Conservation (phyloP, 208 protist genomes). For the Crithidia fasciculata region DNA sequence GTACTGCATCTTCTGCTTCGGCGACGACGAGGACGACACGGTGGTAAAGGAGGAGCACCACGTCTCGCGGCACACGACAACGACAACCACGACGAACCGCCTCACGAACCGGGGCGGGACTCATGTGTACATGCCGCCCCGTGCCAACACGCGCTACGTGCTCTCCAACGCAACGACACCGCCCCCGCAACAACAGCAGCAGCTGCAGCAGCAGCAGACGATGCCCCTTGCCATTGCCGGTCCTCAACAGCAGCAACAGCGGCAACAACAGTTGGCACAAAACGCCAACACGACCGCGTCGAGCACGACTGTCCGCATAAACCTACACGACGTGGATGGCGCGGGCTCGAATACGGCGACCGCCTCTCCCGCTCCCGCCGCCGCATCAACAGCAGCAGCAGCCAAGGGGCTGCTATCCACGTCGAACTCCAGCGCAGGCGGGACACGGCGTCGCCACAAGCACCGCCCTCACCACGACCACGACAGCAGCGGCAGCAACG, state of each 20-base stretch:
- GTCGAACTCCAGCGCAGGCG: conserved; percentile 1
- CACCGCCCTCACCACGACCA: conserved; percentile 6
- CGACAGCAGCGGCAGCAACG: conserved; percentile 11
- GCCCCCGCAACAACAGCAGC: not conserved
- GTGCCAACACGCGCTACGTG: conserved; percentile 82
- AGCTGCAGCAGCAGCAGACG: not conserved
- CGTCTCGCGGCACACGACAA: conserved; percentile 13
- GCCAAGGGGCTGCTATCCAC: conserved; percentile 3
- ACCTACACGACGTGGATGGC: conserved; percentile 41
- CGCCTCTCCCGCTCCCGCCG: not conserved
- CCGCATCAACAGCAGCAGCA: not conserved
- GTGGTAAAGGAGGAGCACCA: conserved; percentile 13
- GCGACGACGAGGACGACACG: conserved; percentile 21
- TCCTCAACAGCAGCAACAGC: conserved; percentile 2
- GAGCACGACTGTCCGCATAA: conserved; percentile 39
- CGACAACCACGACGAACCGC: conserved; percentile 11
- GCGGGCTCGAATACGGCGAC: not conserved
- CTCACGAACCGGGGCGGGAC: not conserved
- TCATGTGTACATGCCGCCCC: conserved; percentile 67
- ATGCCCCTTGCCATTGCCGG: conserved; percentile 13
- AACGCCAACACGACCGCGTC: not conserved
- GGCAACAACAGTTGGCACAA: conserved; percentile 10
- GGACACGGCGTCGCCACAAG: conserved; percentile 13
- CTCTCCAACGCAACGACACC: conserved; percentile 21
- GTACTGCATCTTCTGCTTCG: conserved; percentile 60